phyloP scores from a whole-genome alignment of 345 rosid species.

The Dimocarpus longan region DNA sequence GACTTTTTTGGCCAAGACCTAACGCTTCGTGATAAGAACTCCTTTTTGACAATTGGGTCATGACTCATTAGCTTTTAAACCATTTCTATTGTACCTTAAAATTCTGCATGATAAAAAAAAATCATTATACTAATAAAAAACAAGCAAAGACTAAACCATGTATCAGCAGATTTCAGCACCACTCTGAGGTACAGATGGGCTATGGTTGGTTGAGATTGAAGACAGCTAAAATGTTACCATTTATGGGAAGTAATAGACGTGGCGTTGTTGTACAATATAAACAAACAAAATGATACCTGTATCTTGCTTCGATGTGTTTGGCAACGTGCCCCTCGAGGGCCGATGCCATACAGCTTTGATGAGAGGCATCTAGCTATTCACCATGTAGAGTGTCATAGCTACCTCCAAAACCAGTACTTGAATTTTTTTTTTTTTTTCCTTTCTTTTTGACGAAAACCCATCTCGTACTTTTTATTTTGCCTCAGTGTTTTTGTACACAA shows the following conservation, averaged over 20 bases:
- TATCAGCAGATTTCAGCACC: neutral
- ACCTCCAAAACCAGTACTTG: neutral
- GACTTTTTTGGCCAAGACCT: neutral
- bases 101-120: neutral
- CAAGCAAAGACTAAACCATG: neutral
- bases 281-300: neutral
- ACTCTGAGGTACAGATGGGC: neutral
- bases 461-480: neutral
- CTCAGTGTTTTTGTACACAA: constrained; percentile 9
- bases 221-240: neutral
- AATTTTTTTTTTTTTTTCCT: neutral
- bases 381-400: neutral
- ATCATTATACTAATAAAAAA: neutral
- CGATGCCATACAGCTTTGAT: neutral
- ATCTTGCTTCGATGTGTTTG: constrained; percentile 2
- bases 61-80: neutral
- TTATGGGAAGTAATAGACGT: neutral
- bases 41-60: neutral
- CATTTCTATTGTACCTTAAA: neutral
- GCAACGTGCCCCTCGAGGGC: constrained; percentile 4
- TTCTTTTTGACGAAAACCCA: constrained; percentile 3
- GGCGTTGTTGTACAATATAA: neutral
- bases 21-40: neutral
- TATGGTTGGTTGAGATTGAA: neutral
- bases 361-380: constrained; percentile 12